Base-by-base conservation (phyloP, 306 rosid species). In the Lathyrus oleraceus region DNA sequence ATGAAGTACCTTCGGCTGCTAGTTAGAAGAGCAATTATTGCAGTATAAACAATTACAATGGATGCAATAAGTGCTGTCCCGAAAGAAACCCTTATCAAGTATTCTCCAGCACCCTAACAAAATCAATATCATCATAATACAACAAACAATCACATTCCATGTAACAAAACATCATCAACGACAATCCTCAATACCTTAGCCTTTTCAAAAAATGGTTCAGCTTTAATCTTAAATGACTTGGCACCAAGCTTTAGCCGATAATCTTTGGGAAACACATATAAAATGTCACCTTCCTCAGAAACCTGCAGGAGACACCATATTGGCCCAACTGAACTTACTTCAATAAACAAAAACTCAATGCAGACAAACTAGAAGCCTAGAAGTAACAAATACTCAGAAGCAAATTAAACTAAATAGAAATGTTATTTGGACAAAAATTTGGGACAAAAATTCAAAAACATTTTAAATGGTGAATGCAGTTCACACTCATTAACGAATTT, bases 51-150 rank as follows among this genome's bases (percentile, higher is more conserved):
- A 79, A 94, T 76, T 81, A 94, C 89, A 67, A 94, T 88, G 14
- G 99, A 94, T 20, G 92, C 99, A 73, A 91, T 89, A 13, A 94
- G 84, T 20, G 97, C 96, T 19, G 97, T 94, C 49, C 99, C 99
- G 83, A 94, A 94, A 11, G 99, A 87, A 76, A 94, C 97, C 84
- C 99, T 85, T 13, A 89, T 89, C 74, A 94, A 59, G 83, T 94
- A 94, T 85, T 87, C 97, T 5, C 83, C 83, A 5, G 87, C 81
- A 1, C 88, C 91, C 99, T 94, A 84, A 60, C 69, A 88, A 77
- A 76, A 70, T 62, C 43, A 74, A 69, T 8, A 69, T 32, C 54
- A 42, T 17, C 17, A 23, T 44, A 71, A 38, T 36, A 69, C 25
- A 44, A 58, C 27, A 67, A 44, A 53, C 39, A 67, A 54, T n/a